Evolutionary conservation across 129 eudicot genomes (phyloP).

Genomic region (Mikania micrantha): DNA sequence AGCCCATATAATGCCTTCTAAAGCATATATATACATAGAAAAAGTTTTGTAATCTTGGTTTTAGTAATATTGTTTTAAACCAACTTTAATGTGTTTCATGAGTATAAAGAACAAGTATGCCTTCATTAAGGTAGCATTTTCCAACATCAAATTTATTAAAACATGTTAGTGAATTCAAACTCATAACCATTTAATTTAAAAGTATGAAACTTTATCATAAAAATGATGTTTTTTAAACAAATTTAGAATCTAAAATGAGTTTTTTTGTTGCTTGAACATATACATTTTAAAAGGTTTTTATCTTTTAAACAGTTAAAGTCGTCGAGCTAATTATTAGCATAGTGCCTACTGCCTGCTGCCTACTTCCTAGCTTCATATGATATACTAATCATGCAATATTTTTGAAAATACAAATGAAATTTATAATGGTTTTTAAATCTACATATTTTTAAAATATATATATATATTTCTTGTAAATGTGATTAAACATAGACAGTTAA

Average conservation of each 20-base stretch:
- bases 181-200: too few species aligned
- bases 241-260: neutral
- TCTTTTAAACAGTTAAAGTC: too few species aligned
- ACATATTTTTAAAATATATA: neutral
- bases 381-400: neutral
- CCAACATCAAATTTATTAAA: neutral
- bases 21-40: neutral
- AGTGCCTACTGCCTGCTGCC: too few species aligned
- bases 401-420: too few species aligned
- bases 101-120: neutral
- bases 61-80: neutral
- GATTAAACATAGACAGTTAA: neutral
- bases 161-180: too few species aligned
- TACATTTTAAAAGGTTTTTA: too few species aligned
- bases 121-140: neutral
- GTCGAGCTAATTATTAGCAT: neutral
- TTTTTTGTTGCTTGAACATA: neutral
- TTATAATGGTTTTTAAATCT: neutral
- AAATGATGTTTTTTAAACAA: too few species aligned
- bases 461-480: neutral
- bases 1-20: neutral
- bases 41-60: neutral
- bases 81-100: neutral
- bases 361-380: neutral
- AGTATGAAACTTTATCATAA: too few species aligned